Conservation (phyloP, 495 filamentous ascomycete species). For the Aspergillus cavernicola region DNA sequence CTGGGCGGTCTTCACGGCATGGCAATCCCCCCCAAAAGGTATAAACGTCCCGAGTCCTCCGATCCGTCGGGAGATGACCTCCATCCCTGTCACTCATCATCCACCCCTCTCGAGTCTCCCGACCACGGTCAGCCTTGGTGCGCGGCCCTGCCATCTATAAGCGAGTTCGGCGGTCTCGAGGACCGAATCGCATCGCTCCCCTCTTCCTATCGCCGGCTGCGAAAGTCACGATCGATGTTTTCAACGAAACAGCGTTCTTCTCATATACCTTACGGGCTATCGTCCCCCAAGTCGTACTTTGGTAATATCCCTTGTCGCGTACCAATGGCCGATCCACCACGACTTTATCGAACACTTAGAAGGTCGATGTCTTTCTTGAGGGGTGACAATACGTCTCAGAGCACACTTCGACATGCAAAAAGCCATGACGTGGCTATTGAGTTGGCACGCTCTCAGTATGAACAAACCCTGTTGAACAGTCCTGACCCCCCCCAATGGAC, state of each 20-base stretch:
- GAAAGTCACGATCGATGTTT: conserved; percentile 72
- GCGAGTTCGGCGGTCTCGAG: conserved; percentile 45
- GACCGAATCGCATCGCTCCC: conserved; percentile 61
- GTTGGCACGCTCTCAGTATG: conserved; percentile 45
- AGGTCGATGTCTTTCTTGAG: conserved; percentile 64
- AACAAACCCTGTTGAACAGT: conserved; percentile 32
- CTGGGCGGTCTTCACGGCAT: conserved; percentile 34
- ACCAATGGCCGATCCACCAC: conserved; percentile 16
- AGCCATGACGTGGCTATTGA: conserved; percentile 47
- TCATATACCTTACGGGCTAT: conserved; percentile 18
- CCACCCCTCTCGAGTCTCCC: not conserved
- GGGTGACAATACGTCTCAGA: conserved; percentile 26
- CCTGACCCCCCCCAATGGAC: conserved; percentile 41
- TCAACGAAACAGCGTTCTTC: conserved; percentile 45
- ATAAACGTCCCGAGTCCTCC: not conserved
- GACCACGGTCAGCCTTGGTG: conserved; percentile 12
- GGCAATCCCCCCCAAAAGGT: conserved; percentile 36
- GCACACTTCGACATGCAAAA: conserved; percentile 27
- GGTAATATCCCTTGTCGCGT: conserved; percentile 2
- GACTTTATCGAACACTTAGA: conserved; percentile 29
- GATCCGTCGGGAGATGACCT: too few relatives aligned
- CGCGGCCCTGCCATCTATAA: conserved; percentile 32
- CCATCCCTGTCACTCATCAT: too few relatives aligned
- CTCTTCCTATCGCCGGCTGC: conserved; percentile 71
- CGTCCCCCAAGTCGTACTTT: conserved; percentile 16